Percentiles rank a stretch among this genome's conserved stretches.
Conservation (phyloP, 2,329 filamentous ascomycete genomes). For the Talaromyces sp. region DNA sequence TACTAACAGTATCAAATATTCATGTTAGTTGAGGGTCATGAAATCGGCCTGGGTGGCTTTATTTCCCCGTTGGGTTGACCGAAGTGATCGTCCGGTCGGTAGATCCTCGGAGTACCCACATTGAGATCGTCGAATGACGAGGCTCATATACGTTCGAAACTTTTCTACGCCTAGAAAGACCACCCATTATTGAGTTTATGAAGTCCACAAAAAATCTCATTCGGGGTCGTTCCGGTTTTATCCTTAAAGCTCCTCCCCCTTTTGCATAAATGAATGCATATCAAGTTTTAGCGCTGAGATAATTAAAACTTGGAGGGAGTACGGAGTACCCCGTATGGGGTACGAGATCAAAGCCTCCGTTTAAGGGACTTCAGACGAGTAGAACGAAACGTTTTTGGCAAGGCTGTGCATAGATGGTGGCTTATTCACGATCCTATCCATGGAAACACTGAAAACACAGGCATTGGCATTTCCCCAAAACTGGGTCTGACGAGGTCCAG, state of each 20-base stretch:
- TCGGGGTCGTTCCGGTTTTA: not conserved
- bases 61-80: slow-evolving; percentile 21
- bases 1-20: too few relatives aligned
- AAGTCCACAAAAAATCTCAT: not conserved
- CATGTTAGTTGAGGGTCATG: not conserved
- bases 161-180: not conserved
- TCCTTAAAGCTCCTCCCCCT: not conserved
- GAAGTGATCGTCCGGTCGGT: slow-evolving; percentile 21
- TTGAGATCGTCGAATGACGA: slow-evolving; percentile 11
- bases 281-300: too few relatives aligned
- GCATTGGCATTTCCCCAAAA: not conserved
- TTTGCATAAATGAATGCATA: too few relatives aligned
- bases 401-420: too few relatives aligned
- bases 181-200: not conserved
- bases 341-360: too few relatives aligned
- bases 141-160: not conserved
- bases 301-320: too few relatives aligned
- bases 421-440: too few relatives aligned
- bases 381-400: too few relatives aligned
- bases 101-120: slow-evolving; percentile 21
- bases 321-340: too few relatives aligned
- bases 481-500: not conserved
- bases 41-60: slow-evolving; percentile 1
- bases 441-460: too few relatives aligned
- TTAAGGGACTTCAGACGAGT: too few relatives aligned